Conservation (phyloP, 768 basidiomycete species). For the Pulveroboletus sp. region DNA sequence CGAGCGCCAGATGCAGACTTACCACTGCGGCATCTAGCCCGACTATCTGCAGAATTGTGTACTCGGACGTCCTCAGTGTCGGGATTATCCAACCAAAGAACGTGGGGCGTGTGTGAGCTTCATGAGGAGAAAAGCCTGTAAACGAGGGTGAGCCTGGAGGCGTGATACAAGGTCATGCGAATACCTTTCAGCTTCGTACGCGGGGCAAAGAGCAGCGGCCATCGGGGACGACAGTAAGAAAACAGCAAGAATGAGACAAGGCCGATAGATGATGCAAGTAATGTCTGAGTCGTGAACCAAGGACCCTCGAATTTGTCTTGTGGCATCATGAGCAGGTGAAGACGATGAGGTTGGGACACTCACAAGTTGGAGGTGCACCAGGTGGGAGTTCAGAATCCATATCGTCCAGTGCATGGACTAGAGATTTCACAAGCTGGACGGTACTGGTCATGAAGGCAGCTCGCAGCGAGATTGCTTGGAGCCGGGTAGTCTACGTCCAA, state of each 20-base stretch:
- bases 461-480: neutral
- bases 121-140: conserved; percentile 87
- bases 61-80: conserved; percentile 85
- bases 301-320: conserved; percentile 83
- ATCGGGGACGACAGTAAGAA: conserved; percentile 81
- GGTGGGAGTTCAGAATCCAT: conserved; percentile 48
- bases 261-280: conserved; percentile 74
- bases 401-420: conserved; percentile 25
- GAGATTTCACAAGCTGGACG: conserved; percentile 3
- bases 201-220: conserved; percentile 88
- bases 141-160: conserved; percentile 1
- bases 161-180: neutral
- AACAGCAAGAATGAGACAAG: conserved; percentile 79
- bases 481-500: neutral
- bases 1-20: conserved; percentile 29
- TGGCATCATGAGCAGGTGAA: conserved; percentile 2
- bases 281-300: conserved; percentile 91
- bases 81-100: conserved; percentile 98
- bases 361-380: conserved; percentile 61
- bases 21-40: conserved; percentile 96
- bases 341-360: conserved; percentile 22
- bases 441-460: neutral
- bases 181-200: conserved; percentile 91
- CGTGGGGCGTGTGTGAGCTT: conserved; percentile 79
- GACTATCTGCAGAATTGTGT: conserved; percentile 91